Evolutionary conservation across 164 flowering plant genomes (phyloP), one percentile per base, ranked within the genome.

Genomic region (Malania oleifera): DNA sequence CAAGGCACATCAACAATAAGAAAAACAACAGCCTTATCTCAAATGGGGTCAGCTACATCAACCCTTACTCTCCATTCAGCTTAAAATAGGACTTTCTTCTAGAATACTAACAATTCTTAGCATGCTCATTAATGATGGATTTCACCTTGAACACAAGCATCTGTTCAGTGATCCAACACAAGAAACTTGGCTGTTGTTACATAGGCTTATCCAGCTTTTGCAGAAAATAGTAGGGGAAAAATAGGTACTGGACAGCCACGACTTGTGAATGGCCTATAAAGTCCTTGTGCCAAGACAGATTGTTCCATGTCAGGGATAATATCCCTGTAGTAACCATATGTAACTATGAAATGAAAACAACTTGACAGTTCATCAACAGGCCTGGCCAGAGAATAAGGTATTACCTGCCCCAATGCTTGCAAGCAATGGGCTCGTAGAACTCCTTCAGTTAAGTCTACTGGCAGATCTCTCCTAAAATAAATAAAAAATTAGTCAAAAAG

Each of bases 371-470:
- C 25, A 26, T 51, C 25, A 52, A 19, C 38, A 46, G 23, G 41
- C 37, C 41, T 25, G 55, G 27, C n/a, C 44, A 52, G 11, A 49
- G 24, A 66, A 49, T 14, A 67, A 61, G 50, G 5, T 40, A 64
- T 37, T 80, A 93, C 99, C 96, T 87, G 95, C 56, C 97, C 99
- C 28, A 93, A 54, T 49, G 97, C 99, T 75, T 93, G 97, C 59
- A 84, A 77, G 67, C 87, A 83, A 68, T 90, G 85, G 24, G 97
- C 99, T 69, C 84, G 75, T 48, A 93, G 73, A 65, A 77, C 84
- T 71, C 88, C 95, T 76, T 86, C 99, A 18, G 82, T 70, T 43
- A 93, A 76, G 74, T 93, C 99, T 3, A 88, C 84, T 22, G 99
- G 99, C 49, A 93, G 83, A 65, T 70, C 72, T 78, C 80, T 81